Evolutionary conservation across 352 stramenopile species (phyloP).

Genomic region (Phytophthora sp.): DNA sequence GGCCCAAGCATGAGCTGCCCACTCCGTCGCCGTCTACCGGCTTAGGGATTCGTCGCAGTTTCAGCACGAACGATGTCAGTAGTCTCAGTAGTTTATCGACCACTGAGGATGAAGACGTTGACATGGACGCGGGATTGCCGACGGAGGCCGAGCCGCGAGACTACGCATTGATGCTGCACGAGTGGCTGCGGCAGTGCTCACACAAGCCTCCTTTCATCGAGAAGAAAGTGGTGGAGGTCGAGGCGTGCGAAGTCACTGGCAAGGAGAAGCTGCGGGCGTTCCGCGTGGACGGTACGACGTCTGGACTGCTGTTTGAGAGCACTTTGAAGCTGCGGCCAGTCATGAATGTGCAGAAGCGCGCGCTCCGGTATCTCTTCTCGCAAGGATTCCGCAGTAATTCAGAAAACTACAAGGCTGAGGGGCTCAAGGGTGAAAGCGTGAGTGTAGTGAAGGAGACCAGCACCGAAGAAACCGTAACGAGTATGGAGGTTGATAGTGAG

Average conservation of each 20-base stretch:
- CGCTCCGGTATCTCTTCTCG: constrained; percentile 72
- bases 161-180: constrained; percentile 66
- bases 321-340: constrained; percentile 74
- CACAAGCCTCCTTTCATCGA: constrained; percentile 64
- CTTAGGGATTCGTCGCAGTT: constrained; percentile 21
- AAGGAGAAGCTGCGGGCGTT: constrained; percentile 57
- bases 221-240: constrained; percentile 8
- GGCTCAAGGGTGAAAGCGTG: not conserved
- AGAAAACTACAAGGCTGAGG: constrained; percentile 29
- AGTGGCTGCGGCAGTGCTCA: constrained; percentile 66
- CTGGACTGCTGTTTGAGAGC: constrained; percentile 70
- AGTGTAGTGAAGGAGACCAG: not conserved
- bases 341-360: constrained; percentile 56
- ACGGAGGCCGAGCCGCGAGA: constrained; percentile 22
- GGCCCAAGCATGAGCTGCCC: constrained; percentile 8
- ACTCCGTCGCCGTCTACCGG: not conserved
- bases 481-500: constrained; percentile 21
- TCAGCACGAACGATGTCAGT: constrained; percentile 34
- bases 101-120: constrained; percentile 18
- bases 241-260: not conserved
- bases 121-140: constrained; percentile 10
- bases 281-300: constrained; percentile 69
- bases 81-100: constrained; percentile 25
- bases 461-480: not conserved
- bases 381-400: constrained; percentile 50